Evolutionary conservation across 208 protist genomes (phyloP).

Genomic region (Trypanosoma brucei): DNA sequence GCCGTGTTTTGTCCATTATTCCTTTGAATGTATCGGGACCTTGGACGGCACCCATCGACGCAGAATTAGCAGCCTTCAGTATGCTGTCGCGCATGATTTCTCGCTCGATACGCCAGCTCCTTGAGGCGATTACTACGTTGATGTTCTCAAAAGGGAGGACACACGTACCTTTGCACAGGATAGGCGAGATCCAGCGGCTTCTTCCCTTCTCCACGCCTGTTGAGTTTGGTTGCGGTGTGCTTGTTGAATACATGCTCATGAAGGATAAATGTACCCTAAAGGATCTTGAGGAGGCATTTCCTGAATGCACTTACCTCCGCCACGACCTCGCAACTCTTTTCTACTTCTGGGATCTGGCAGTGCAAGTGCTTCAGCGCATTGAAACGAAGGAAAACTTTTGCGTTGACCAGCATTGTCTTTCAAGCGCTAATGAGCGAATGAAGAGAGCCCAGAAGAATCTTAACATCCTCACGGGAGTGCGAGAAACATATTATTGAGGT

Average conservation of each 20-base stretch:
- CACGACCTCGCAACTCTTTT: conserved; percentile 70
- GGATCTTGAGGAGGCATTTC: conserved; percentile 50
- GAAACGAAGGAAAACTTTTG: conserved; percentile 21
- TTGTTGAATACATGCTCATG: conserved; percentile 72
- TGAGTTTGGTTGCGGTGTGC: conserved; percentile 73
- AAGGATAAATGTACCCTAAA: conserved; percentile 54
- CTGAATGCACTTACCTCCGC: conserved; percentile 41
- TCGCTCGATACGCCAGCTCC: conserved; percentile 62
- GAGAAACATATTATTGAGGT: conserved; percentile 15
- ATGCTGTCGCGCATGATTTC: conserved; percentile 62
- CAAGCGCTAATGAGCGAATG: conserved; percentile 33
- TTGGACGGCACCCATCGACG: conserved; percentile 78
- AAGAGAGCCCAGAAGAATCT: conserved; percentile 34
- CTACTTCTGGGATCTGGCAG: conserved; percentile 79
- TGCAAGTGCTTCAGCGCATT: conserved; percentile 42
- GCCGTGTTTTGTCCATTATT: conserved; percentile 80
- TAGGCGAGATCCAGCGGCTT: conserved; percentile 37
- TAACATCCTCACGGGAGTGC: conserved; percentile 21
- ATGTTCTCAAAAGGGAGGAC: conserved; percentile 51
- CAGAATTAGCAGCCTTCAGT: conserved; percentile 81
- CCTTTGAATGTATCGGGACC: conserved; percentile 53
- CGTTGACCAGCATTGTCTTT: conserved; percentile 30
- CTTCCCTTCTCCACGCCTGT: conserved; percentile 68
- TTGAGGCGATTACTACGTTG: conserved; percentile 57
- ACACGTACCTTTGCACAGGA: conserved; percentile 43